Evolutionary conservation across 2,329 filamentous ascomycete species (phyloP).

Genomic region (Pyrenophora teres): DNA sequence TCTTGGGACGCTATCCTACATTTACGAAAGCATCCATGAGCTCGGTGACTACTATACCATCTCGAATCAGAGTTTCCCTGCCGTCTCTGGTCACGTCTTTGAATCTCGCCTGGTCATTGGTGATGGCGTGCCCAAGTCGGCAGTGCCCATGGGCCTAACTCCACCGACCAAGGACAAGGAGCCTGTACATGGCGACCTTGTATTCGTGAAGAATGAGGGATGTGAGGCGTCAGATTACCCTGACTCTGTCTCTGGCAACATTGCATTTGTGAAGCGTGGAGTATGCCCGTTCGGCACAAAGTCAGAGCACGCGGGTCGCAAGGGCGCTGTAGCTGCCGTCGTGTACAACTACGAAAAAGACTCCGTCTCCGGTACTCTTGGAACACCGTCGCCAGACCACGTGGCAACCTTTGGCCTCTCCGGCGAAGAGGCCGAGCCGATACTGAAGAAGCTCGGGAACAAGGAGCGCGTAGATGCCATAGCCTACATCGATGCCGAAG

Average conservation of each 20-base stretch:
- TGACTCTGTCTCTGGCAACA: conserved; percentile 62
- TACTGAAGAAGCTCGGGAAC: conserved; percentile 57
- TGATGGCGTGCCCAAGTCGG: conserved; percentile 40
- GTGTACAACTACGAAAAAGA: conserved; percentile 76
- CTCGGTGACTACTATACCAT: conserved; percentile 49
- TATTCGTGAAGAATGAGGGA: conserved; percentile 42
- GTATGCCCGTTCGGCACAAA: conserved; percentile 75
- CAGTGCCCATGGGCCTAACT: conserved; percentile 43
- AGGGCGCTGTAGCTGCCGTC: conserved; percentile 73
- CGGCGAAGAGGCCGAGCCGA: conserved; percentile 63
- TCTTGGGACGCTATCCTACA: conserved; percentile 44
- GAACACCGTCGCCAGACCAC: conserved; percentile 61
- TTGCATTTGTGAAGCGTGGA: conserved; percentile 75
- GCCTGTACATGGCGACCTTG: conserved; percentile 43
- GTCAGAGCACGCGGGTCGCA: conserved; percentile 68
- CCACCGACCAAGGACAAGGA: conserved; percentile 46
- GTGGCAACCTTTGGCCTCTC: conserved; percentile 73
- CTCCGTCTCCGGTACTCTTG: conserved; percentile 67
- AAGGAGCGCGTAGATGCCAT: conserved; percentile 49
- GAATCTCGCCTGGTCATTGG: conserved; percentile 46
- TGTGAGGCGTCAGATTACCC: conserved; percentile 63
- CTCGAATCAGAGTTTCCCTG: conserved; percentile 44
- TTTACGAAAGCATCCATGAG: conserved; percentile 46
- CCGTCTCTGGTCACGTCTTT: conserved; percentile 43
- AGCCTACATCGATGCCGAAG: conserved; percentile 54